A percentile compares a stretch with the other conserved stretches of the same genome.
Conservation (phyloP, 2,329 filamentous ascomycete genomes). For the Camillea tinctor region DNA sequence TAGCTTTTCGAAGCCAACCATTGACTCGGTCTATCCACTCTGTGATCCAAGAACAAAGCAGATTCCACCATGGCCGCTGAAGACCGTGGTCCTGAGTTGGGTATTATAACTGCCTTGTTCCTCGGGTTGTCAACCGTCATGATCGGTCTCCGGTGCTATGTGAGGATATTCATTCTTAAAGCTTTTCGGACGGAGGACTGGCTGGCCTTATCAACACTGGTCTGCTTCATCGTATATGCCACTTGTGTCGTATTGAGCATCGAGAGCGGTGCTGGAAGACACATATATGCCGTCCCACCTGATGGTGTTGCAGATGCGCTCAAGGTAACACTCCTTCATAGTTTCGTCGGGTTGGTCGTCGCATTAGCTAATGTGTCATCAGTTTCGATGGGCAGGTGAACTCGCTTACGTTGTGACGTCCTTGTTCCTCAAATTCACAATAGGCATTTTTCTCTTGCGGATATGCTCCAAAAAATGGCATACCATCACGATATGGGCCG, state of each 20-base stretch:
- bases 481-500: slow-evolving; percentile 33
- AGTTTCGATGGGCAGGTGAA: slow-evolving; percentile 38
- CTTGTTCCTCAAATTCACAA: slow-evolving; percentile 38
- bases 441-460: slow-evolving; percentile 40
- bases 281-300: slow-evolving; percentile 13
- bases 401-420: slow-evolving; percentile 39
- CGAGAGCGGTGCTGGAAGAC: slow-evolving; percentile 23
- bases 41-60: no score
- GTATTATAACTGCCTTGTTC: slow-evolving; percentile 11
- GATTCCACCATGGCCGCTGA: slow-evolving; percentile 16
- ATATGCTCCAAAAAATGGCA: slow-evolving; percentile 36
- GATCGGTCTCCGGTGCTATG: slow-evolving; percentile 29
- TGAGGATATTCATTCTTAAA: slow-evolving; percentile 22
- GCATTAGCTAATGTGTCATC: background rate
- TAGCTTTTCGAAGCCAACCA: background rate
- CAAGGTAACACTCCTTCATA: slow-evolving; percentile 15
- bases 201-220: slow-evolving; percentile 21
- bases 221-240: slow-evolving; percentile 19
- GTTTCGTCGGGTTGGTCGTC: background rate
- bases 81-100: slow-evolving; percentile 27
- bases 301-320: slow-evolving; percentile 22
- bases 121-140: slow-evolving; percentile 21
- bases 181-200: slow-evolving; percentile 27
- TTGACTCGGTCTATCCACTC: background rate
- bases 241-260: slow-evolving; percentile 22